phyloP scores from a whole-genome alignment of 1,284 basidiomycete genomes.

The Amylostereum areolatum region DNA sequence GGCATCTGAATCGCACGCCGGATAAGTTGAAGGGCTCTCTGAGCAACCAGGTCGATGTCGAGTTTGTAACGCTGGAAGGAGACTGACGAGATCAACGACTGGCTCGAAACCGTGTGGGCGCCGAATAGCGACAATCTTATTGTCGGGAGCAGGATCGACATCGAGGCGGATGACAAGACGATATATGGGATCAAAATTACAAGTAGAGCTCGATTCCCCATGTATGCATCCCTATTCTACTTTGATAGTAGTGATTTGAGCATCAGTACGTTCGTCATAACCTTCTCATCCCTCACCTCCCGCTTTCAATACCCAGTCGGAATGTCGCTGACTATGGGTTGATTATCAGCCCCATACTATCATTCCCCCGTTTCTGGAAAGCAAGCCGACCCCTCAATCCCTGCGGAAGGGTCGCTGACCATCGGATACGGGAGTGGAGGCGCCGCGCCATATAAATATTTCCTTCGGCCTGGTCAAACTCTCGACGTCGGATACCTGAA shows the following conservation, averaged over 20 bases:
- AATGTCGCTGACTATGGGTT: too few relatives aligned
- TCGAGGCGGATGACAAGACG: background rate
- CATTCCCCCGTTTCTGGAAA: background rate
- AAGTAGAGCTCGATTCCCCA: background rate
- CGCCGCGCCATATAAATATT: background rate
- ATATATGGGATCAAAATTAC: background rate
- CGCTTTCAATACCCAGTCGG: background rate
- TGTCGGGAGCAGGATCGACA: background rate
- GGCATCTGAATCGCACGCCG: slow-evolving; percentile 3
- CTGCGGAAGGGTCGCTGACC: background rate
- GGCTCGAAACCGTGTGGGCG: background rate
- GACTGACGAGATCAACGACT: background rate
- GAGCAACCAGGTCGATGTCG: background rate
- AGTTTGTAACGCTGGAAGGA: background rate
- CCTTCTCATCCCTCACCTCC: background rate
- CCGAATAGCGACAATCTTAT: background rate
- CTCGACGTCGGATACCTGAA: background rate
- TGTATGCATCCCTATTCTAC: background rate
- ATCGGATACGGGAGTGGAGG: background rate
- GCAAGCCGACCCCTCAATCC: background rate
- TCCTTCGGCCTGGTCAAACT: background rate
- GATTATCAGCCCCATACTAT: too few relatives aligned
- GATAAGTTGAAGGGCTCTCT: background rate
- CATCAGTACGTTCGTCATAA: background rate
- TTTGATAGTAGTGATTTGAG: background rate